Evolutionary conservation across 768 basidiomycete genomes (phyloP), one percentile per base, ranked within the genome.

Genomic region (Russula foetens): DNA sequence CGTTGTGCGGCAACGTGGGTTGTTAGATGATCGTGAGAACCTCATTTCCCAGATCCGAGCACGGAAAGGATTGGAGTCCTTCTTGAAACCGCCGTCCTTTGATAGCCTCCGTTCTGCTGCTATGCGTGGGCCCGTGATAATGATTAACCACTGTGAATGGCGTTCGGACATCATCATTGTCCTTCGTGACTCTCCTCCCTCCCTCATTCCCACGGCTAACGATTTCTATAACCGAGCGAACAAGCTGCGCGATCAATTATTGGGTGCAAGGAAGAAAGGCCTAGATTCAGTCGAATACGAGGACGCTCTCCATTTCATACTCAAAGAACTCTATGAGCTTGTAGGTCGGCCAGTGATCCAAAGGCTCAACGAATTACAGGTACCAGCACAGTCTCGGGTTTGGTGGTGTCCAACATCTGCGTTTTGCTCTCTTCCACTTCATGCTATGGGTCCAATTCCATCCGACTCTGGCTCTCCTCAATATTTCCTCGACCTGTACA

Each of bases 181-280:
- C 44, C 47, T 17, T 33, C 9, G 43, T 41, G 28, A 60, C 38
- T 17, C 33, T n/a, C 35, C 39, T 24, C 17, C 56, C 5, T 48
- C 38, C 1, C n/a, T 39, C n/a, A 49, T 84, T 73, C 80, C 82
- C 1, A 83, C 82, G 29, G 80, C 84, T 70, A 75, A 84, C 38
- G 38, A 26, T 26, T 52, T 52, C 12, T 39, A 26, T 39, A 23
- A 5, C 21, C 51, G 24, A 14, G 73, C 81, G 77, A 26, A 79
- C 71, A 17, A 72, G 81, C 69, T 83, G 14, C 35, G 26, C 7
- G 38, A 49, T 41, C 12, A 17, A 4, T 8, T 57, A 28, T n/a
- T 57, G n/a, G n/a, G 14, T 7, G 28, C 38, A 8, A 35, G 28
- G 23, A 41, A 41, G 1, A 24, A 14, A 11, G 56, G 47, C 8